phyloP scores from a whole-genome alignment of 2,329 filamentous ascomycete genomes.

The Trichoderma sp. region DNA sequence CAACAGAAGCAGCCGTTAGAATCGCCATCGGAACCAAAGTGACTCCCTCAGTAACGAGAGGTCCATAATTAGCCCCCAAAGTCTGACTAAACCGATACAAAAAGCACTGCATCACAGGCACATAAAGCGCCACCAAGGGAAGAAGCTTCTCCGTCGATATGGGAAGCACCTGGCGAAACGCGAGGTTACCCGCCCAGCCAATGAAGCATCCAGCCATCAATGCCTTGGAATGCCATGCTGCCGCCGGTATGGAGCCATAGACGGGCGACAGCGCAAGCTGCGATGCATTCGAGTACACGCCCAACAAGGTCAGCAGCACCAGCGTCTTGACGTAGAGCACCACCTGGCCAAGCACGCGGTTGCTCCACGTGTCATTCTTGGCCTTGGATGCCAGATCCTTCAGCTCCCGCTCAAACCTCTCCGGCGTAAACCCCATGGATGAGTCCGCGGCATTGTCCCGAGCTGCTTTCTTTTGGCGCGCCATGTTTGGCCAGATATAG shows the following conservation, averaged over 20 bases:
- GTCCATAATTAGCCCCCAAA: constrained; percentile 71
- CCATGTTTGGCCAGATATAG: not conserved
- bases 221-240: constrained; percentile 68
- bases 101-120: constrained; percentile 71
- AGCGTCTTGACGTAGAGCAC: constrained; percentile 40
- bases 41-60: constrained; percentile 70
- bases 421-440: constrained; percentile 46
- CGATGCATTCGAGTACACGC: constrained; percentile 68
- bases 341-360: constrained; percentile 40
- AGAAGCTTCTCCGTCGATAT: constrained; percentile 56
- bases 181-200: constrained; percentile 70
- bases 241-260: constrained; percentile 80
- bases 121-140: constrained; percentile 73
- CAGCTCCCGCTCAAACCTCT: constrained; percentile 57
- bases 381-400: constrained; percentile 51
- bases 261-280: constrained; percentile 80
- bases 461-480: not conserved
- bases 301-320: constrained; percentile 42
- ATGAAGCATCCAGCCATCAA: constrained; percentile 67
- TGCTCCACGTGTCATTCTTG: constrained; percentile 35
- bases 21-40: constrained; percentile 70
- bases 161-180: constrained; percentile 49
- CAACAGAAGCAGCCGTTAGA: constrained; percentile 64
- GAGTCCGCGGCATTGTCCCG: constrained; percentile 11
- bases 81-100: constrained; percentile 66